Evolutionary conservation across 2,329 filamentous ascomycete species (phyloP).

Genomic region (Plenodomus biglobosus): DNA sequence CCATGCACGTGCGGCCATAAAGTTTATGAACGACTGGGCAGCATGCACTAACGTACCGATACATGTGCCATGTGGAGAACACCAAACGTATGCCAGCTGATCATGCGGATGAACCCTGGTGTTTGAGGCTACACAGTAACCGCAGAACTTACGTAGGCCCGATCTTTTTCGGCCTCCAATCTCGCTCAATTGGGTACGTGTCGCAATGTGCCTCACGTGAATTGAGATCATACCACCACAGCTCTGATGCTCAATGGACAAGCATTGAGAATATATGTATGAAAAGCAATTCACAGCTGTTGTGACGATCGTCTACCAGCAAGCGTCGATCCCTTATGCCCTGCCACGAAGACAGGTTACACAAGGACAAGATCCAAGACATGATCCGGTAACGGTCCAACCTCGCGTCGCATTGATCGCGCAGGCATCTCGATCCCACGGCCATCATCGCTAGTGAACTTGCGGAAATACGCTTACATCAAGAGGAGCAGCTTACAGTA

Average conservation of each 20-base stretch:
- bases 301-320: background rate
- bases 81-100: background rate
- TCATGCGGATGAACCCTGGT: background rate
- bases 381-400: background rate
- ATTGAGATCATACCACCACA: background rate
- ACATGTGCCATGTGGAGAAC: background rate
- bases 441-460: background rate
- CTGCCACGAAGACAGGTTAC: background rate
- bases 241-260: background rate
- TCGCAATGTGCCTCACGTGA: background rate
- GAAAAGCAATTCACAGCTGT: background rate
- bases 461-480: background rate
- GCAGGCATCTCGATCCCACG: background rate
- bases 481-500: no score
- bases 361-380: background rate
- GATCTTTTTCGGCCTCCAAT: background rate
- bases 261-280: background rate
- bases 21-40: background rate
- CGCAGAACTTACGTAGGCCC: background rate
- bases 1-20: background rate
- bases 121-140: background rate
- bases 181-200: background rate
- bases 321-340: background rate
- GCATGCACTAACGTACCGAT: background rate
- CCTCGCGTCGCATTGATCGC: background rate